Percentiles rank a stretch among this genome's conserved stretches.
These are phyloP conservation scores for Mallotus repandus DNA, from an alignment of 441 rosid genomes.

Conservation along the genomic window DNA sequence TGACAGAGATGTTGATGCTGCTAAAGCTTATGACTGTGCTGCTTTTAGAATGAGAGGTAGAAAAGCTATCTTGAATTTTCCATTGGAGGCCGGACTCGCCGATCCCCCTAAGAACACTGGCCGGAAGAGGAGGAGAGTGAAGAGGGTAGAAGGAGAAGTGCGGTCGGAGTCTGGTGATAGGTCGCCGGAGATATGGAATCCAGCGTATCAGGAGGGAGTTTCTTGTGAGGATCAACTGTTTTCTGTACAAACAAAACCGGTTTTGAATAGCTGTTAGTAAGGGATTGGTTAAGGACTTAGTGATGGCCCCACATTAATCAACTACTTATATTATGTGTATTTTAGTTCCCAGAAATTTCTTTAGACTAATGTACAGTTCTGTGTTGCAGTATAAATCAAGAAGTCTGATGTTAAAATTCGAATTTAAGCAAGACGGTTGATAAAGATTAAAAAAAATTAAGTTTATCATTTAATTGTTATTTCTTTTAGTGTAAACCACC, in stretches of 20 bases:
- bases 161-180: conserved; percentile 12
- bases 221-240: conserved; percentile 14
- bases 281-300: not conserved
- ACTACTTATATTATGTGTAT: not conserved
- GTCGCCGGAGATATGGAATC: conserved; percentile 13
- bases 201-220: conserved; percentile 9
- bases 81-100: conserved; percentile 61
- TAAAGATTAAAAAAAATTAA: no score
- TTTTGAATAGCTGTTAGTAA: conserved; percentile 12
- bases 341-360: no score
- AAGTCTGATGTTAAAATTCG: no score
- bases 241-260: not conserved
- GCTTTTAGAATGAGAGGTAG: conserved; percentile 86
- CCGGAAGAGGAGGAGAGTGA: conserved; percentile 47
- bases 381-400: no score
- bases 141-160: conserved; percentile 20
- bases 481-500: no score
- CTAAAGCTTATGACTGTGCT: conserved; percentile 83
- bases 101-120: conserved; percentile 43
- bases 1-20: conserved; percentile 71
- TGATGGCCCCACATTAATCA: not conserved
- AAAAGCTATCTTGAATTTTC: conserved; percentile 86
- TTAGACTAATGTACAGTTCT: no score
- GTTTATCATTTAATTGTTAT: no score
- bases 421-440: no score